phyloP scores from a whole-genome alignment of 148 eudicot genomes.

The Fagopyrum esculentum region DNA sequence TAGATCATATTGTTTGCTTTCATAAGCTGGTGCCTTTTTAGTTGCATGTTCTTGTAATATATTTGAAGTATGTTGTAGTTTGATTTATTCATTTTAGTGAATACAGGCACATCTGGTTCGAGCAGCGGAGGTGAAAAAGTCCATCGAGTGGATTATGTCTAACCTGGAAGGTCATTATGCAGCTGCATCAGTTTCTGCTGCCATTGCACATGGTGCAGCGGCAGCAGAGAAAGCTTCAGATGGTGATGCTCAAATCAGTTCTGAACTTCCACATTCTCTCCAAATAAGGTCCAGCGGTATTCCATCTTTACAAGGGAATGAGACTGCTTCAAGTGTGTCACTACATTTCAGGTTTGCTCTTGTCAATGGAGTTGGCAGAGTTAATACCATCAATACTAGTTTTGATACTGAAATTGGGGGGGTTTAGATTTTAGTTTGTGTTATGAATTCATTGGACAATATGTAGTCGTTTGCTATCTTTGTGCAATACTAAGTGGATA shows the following conservation, averaged over 20 bases:
- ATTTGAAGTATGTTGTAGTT: conserved; percentile 23
- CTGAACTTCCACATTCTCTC: conserved; percentile 35
- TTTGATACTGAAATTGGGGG: background rate
- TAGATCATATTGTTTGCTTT: background rate
- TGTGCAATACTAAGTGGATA: conserved; percentile 1
- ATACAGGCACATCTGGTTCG: conserved; percentile 85
- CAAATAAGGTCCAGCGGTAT: conserved; percentile 37
- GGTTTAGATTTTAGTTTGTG: background rate
- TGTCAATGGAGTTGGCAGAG: background rate
- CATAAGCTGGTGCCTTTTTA: background rate
- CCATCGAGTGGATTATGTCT: conserved; percentile 96
- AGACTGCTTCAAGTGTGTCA: conserved; percentile 55
- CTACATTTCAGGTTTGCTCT: conserved; percentile 72
- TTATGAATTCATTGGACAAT: background rate
- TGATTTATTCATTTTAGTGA: conserved; percentile 54
- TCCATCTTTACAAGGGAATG: conserved; percentile 48
- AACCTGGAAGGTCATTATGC: conserved; percentile 94
- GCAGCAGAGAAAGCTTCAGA: conserved; percentile 60
- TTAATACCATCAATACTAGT: background rate
- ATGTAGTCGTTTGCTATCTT: background rate
- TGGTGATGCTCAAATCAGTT: conserved; percentile 37
- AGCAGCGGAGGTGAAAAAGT: conserved; percentile 92
- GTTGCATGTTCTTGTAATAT: background rate
- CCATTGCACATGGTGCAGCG: conserved; percentile 77
- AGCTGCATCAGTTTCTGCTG: conserved; percentile 96